Conservation (phyloP, 495 filamentous ascomycete genomes). For the Penicillium parvum region DNA sequence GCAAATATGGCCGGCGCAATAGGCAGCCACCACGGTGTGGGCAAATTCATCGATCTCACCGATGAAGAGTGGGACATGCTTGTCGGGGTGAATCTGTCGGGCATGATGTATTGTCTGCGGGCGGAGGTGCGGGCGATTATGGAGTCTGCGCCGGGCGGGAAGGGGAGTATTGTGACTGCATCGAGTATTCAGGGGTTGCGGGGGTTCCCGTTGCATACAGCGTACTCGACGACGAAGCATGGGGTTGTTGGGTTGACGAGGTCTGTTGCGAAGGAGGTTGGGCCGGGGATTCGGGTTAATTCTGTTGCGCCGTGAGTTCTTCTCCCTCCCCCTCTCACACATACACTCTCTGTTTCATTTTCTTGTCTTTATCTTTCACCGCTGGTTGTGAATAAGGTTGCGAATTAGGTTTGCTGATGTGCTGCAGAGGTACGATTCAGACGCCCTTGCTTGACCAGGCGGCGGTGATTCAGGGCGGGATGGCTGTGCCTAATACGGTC, state of each 20-base stretch:
- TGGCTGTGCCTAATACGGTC: constrained; percentile 31
- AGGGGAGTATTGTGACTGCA: constrained; percentile 57
- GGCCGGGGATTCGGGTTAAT: constrained; percentile 55
- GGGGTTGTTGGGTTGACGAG: constrained; percentile 57
- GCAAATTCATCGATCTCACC: constrained; percentile 33
- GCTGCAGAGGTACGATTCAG: constrained; percentile 47
- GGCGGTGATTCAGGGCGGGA: constrained; percentile 30
- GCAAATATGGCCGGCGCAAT: constrained; percentile 55
- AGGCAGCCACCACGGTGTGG: constrained; percentile 31
- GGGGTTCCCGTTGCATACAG: constrained; percentile 43
- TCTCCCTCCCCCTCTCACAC: too few species aligned
- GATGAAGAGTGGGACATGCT: constrained; percentile 51
- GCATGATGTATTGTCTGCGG: constrained; percentile 54
- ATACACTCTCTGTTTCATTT: too few species aligned
- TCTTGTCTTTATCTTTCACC: background rate
- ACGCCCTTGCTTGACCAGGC: constrained; percentile 46
- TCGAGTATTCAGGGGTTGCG: constrained; percentile 50
- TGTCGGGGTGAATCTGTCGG: constrained; percentile 52
- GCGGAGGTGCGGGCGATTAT: constrained; percentile 48
- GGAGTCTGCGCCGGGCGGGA: constrained; percentile 23
- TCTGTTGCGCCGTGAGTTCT: constrained; percentile 48
- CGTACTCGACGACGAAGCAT: constrained; percentile 56
- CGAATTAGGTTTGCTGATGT: background rate
- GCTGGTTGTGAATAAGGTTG: constrained; percentile 2
- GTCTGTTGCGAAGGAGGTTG: constrained; percentile 55